Conservation (phyloP, 129 eudicot genomes). For the Flaveria sonorensis region DNA sequence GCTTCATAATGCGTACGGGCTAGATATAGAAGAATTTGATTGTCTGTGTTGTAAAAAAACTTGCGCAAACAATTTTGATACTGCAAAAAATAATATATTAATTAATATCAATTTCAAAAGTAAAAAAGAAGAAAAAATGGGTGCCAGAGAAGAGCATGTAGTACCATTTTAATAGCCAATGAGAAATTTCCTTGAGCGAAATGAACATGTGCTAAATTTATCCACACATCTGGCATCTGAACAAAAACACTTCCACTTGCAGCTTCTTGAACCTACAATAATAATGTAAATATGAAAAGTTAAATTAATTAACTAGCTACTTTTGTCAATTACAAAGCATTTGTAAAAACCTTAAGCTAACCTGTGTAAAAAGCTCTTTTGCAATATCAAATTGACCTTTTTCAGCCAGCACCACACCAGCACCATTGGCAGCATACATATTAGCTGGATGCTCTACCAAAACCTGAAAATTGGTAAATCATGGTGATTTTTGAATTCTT, state of each 20-base stretch:
- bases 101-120: slow-evolving; percentile 3
- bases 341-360: slow-evolving; percentile 21
- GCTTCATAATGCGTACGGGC: slow-evolving; percentile 98
- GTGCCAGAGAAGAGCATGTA: background rate
- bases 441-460: slow-evolving; percentile 70
- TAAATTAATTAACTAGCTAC: background rate
- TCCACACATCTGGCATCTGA: slow-evolving; percentile 99
- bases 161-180: slow-evolving; percentile 90
- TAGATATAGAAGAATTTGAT: slow-evolving; percentile 78
- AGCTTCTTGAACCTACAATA: slow-evolving; percentile 89
- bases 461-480: slow-evolving; percentile 49
- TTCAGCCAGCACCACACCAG: slow-evolving; percentile 92
- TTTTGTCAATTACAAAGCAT: background rate
- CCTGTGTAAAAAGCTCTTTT: slow-evolving; percentile 95
- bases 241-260: slow-evolving; percentile 88
- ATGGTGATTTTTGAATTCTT: background rate
- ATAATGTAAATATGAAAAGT: background rate
- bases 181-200: slow-evolving; percentile 94
- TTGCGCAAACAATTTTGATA: slow-evolving; percentile 93
- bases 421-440: slow-evolving; percentile 97
- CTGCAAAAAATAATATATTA: slow-evolving; percentile 48
- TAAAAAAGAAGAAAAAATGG: background rate
- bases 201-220: slow-evolving; percentile 94
- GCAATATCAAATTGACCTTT: slow-evolving; percentile 96
- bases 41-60: slow-evolving; percentile 84